Evolutionary conservation across 352 stramenopile genomes (phyloP).

Genomic region (Pythium brachiatum): DNA sequence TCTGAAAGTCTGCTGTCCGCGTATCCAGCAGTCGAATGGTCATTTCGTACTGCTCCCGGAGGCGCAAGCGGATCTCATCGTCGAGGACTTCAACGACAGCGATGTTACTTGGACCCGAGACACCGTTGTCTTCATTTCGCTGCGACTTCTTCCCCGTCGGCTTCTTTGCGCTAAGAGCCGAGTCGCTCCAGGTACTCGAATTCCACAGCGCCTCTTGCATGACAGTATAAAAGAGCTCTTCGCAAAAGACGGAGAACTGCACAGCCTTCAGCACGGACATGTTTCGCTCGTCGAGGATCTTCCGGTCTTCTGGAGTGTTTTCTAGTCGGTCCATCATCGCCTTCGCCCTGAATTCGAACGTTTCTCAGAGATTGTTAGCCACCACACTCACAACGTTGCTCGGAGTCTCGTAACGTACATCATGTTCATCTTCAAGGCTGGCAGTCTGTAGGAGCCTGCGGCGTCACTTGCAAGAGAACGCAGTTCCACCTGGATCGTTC

Average conservation of each 20-base stretch:
- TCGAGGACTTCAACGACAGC: constrained; percentile 79
- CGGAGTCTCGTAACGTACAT: constrained; percentile 15
- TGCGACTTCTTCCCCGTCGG: constrained; percentile 35
- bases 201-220: constrained; percentile 80
- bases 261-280: constrained; percentile 68
- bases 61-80: constrained; percentile 73
- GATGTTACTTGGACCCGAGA: constrained; percentile 30
- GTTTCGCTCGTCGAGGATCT: constrained; percentile 67
- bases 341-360: constrained; percentile 41
- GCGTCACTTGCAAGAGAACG: constrained; percentile 9
- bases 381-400: background rate
- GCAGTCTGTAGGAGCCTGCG: constrained; percentile 16
- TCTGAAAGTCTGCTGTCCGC: constrained; percentile 30
- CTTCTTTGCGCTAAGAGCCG: constrained; percentile 48
- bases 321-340: constrained; percentile 51
- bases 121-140: constrained; percentile 30
- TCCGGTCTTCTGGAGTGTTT: constrained; percentile 61
- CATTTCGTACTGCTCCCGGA: constrained; percentile 75
- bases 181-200: constrained; percentile 66
- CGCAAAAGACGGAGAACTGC: constrained; percentile 85
- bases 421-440: constrained; percentile 14
- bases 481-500: constrained; percentile 67
- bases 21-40: constrained; percentile 71
- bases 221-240: constrained; percentile 81
- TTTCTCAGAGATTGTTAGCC: background rate